phyloP scores from a whole-genome alignment of 1,284 basidiomycete species.

The Apiotrichum sp. region DNA sequence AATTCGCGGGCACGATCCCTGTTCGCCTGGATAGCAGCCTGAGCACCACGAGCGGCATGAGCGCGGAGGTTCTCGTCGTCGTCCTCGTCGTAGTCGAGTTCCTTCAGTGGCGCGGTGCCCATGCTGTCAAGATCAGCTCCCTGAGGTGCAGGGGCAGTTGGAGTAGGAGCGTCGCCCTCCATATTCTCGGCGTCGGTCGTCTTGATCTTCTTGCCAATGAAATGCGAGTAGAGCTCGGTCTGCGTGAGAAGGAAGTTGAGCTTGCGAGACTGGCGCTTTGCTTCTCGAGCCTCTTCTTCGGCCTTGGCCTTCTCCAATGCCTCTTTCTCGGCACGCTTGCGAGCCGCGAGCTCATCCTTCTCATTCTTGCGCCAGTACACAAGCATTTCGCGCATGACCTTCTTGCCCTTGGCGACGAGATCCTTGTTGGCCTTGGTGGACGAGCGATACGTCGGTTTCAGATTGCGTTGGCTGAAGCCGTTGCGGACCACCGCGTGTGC shows the following conservation, averaged over 20 bases:
- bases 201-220: slow-evolving; percentile 97
- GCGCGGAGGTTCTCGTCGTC: slow-evolving; percentile 83
- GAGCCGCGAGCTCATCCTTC: slow-evolving; percentile 80
- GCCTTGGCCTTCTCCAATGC: slow-evolving; percentile 80
- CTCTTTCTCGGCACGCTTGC: slow-evolving; percentile 91
- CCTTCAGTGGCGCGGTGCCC: slow-evolving; percentile 56
- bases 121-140: slow-evolving; percentile 46
- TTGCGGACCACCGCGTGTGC: slow-evolving; percentile 53
- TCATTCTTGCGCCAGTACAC: slow-evolving; percentile 98
- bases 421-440: slow-evolving; percentile 82
- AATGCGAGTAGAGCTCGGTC: slow-evolving; percentile 98
- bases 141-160: slow-evolving; percentile 15
- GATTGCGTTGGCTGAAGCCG: slow-evolving; percentile 68
- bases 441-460: slow-evolving; percentile 71
- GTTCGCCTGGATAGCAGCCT: slow-evolving; percentile 78
- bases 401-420: slow-evolving; percentile 63
- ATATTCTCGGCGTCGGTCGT: slow-evolving; percentile 87
- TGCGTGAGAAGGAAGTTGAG: slow-evolving; percentile 99
- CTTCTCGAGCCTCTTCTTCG: slow-evolving; percentile 95
- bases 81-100: slow-evolving; percentile 93
- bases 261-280: slow-evolving; percentile 90
- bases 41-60: slow-evolving; percentile 84
- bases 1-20: slow-evolving; percentile 77
- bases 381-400: slow-evolving; percentile 59
- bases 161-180: slow-evolving; percentile 43